Evolutionary conservation across 495 filamentous ascomycete species (phyloP).

Genomic region (Parachaetomium inaequale): DNA sequence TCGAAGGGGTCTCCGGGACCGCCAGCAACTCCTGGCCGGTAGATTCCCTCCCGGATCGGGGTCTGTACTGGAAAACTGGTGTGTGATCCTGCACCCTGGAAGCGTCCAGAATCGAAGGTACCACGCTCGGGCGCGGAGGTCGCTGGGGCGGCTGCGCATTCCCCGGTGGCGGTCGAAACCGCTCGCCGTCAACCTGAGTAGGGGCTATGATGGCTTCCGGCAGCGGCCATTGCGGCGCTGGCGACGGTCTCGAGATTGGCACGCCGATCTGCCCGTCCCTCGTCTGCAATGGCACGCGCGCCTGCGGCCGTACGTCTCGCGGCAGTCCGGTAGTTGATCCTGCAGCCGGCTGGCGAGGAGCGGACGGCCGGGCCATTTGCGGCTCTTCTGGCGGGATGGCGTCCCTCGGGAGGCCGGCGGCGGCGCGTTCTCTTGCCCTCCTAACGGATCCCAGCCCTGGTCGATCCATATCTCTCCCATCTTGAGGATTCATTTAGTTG

Average conservation of each 20-base stretch:
- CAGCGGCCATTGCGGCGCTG: slow-evolving; percentile 53
- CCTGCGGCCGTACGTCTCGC: slow-evolving; percentile 34
- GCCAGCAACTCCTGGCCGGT: slow-evolving; percentile 28
- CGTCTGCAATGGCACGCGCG: slow-evolving; percentile 36
- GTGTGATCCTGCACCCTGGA: slow-evolving; percentile 49
- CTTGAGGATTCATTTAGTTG: slow-evolving; percentile 49
- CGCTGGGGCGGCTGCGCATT: slow-evolving; percentile 61
- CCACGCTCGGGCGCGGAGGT: slow-evolving; percentile 62
- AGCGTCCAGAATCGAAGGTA: slow-evolving; percentile 51
- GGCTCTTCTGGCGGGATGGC: slow-evolving; percentile 36
- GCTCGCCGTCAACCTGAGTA: slow-evolving; percentile 34
- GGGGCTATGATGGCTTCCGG: slow-evolving; percentile 44
- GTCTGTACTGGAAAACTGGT: slow-evolving; percentile 50
- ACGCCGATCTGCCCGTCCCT: slow-evolving; percentile 45
- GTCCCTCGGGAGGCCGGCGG: slow-evolving; percentile 29
- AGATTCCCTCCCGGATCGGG: slow-evolving; percentile 34
- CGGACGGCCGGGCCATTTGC: slow-evolving; percentile 48
- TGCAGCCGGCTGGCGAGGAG: slow-evolving; percentile 35
- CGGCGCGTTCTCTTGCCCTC: slow-evolving; percentile 47
- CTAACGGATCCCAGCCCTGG: slow-evolving; percentile 41
- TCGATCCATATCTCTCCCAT: slow-evolving; percentile 48
- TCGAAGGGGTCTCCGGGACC: slow-evolving; percentile 40
- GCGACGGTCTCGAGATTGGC: slow-evolving; percentile 52
- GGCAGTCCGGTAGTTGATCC: slow-evolving; percentile 30
- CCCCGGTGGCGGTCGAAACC: slow-evolving; percentile 48